Base-by-base conservation (phyloP, 441 rosid species). In the Syzygium syzygioides region DNA sequence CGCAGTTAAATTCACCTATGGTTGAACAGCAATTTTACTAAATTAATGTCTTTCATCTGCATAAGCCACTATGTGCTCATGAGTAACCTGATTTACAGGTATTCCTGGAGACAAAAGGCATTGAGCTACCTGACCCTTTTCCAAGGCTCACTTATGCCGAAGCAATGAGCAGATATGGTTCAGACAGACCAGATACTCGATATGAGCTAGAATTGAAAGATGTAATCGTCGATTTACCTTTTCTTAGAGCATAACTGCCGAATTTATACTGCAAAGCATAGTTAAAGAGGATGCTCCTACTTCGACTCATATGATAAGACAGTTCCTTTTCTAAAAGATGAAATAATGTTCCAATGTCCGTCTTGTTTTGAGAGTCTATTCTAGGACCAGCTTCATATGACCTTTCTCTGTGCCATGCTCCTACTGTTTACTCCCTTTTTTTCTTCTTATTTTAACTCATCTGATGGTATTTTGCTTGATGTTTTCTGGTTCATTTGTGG, bases 131-230 rank as follows among this genome's bases (percentile, higher is more conserved):
- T 87, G 93, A 94, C 88, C 98, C 98, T 85, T 95, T 97, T 91
- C 97, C 98, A 53, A 95, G 98, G 93, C 98, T 98, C 86, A 95
- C 99, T 85, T 98, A 95, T 91, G 94, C 97, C 76, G 98, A 98
- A 91, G 98, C 98, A 68, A 95, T 97, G 96, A 91, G 91, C 91
- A 93, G 93, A 91, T 97, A 95, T 91, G 99, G 99, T 90, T 95
- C 99, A 86, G 99, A 98, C 93, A 94, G 97, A 91, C 99, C 99
- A 59, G 99, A 98, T 92, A 94, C 93, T 88, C 95, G 99, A 95
- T 98, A 94, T 90, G 97, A 92, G 93, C 98, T 98, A 76, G 95
- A 95, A 93, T 93, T 98, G 95, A 96, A 95, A 93, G 96, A 98
- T 87, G 99, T 97, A 97, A 92, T 90, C 90, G 89, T 88, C 45